Evolutionary conservation across 768 basidiomycete species (phyloP).

Genomic region (Boletus edulis): DNA sequence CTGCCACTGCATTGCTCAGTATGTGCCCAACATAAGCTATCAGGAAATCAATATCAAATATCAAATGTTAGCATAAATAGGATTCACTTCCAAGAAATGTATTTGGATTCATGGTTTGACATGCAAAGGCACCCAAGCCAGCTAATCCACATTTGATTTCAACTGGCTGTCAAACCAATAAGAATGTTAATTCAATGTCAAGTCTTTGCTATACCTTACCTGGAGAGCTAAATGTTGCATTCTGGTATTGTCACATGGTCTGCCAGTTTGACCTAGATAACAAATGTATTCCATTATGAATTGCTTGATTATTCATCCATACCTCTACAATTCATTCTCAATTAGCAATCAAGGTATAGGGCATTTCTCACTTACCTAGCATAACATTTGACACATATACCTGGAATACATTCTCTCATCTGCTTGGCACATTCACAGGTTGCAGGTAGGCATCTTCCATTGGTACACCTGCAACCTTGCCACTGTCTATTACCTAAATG

Average conservation of each 20-base stretch:
- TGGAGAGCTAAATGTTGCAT: slow-evolving; percentile 22
- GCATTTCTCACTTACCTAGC: slow-evolving; percentile 33
- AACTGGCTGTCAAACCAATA: slow-evolving; percentile 28
- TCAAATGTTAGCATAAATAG: accelerated
- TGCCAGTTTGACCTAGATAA: slow-evolving; percentile 16
- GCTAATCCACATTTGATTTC: slow-evolving; percentile 33
- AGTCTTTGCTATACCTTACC: slow-evolving; percentile 25
- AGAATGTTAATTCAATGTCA: not conserved
- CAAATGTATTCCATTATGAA: not conserved
- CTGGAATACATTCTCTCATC: slow-evolving; percentile 52
- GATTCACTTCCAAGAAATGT: slow-evolving; percentile 35
- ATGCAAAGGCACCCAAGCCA: slow-evolving; percentile 50
- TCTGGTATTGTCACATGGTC: slow-evolving; percentile 28
- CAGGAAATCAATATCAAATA: not conserved
- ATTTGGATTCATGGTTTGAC: slow-evolving; percentile 15
- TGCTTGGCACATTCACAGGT: slow-evolving; percentile 38
- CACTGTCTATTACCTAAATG: slow-evolving; percentile 15
- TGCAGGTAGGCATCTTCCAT: slow-evolving; percentile 28
- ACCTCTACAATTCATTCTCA: slow-evolving; percentile 20
- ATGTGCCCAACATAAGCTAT: slow-evolving; percentile 43
- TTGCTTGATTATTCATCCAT: not conserved
- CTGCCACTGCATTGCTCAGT: slow-evolving; percentile 12
- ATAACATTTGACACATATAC: slow-evolving; percentile 44
- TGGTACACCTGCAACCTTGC: slow-evolving; percentile 9
- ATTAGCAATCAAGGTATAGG: not conserved